Evolutionary conservation across 1,284 basidiomycete genomes (phyloP).

Genomic region (Fomitopsis palustris): DNA sequence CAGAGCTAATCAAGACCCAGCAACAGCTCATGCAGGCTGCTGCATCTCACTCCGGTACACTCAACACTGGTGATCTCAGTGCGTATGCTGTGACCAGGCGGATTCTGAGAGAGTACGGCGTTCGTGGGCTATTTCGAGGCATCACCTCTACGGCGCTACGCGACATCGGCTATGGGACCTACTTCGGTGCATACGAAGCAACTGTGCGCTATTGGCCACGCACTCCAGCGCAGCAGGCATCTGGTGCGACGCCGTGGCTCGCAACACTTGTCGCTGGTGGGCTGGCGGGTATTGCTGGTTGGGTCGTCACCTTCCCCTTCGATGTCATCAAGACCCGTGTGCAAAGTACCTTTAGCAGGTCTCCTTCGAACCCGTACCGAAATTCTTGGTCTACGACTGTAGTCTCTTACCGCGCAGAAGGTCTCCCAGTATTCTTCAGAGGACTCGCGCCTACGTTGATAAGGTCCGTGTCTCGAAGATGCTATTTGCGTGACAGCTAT

Average conservation of each 20-base stretch:
- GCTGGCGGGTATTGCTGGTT: conserved; percentile 69
- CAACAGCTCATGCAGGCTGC: conserved; percentile 46
- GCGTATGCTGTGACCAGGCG: conserved; percentile 47
- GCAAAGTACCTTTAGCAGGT: conserved; percentile 49
- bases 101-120: conserved; percentile 53
- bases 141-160: conserved; percentile 67
- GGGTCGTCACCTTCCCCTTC: conserved; percentile 76
- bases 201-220: conserved; percentile 57
- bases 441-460: conserved; percentile 79
- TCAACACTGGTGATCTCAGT: conserved; percentile 24
- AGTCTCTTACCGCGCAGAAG: conserved; percentile 64
- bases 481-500: neutral
- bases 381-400: conserved; percentile 53
- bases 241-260: conserved; percentile 45
- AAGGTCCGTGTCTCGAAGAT: conserved; percentile 45
- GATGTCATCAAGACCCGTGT: conserved; percentile 87
- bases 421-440: conserved; percentile 64
- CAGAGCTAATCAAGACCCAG: conserved; percentile 84
- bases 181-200: conserved; percentile 83
- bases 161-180: conserved; percentile 79
- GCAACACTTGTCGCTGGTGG: conserved; percentile 75
- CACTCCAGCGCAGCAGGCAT: conserved; percentile 40
- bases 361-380: conserved; percentile 62
- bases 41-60: conserved; percentile 10
- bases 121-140: conserved; percentile 76